Evolutionary conservation across 495 filamentous ascomycete genomes (phyloP).

Genomic region (Hypoxylon fuscum): DNA sequence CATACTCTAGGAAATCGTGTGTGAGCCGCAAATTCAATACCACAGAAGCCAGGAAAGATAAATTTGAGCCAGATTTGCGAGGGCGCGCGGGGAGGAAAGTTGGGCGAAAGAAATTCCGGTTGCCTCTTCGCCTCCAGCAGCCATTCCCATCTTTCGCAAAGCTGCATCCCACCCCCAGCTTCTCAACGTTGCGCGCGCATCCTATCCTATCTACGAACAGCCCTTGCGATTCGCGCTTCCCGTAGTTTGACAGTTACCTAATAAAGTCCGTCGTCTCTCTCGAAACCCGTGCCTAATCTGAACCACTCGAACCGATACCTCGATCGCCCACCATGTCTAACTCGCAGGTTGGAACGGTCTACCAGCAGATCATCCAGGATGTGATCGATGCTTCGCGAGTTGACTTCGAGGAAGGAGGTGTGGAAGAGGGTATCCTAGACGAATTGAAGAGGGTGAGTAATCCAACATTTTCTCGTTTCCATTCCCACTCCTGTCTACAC

Average conservation of each 20-base stretch:
- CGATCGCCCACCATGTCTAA: constrained; percentile 60
- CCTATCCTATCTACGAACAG: not conserved
- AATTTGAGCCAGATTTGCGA: constrained; percentile 15
- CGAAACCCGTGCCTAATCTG: not conserved
- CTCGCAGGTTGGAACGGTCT: constrained; percentile 72
- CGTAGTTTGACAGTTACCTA: not conserved
- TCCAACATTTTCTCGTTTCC: constrained; percentile 39
- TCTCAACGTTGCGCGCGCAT: not conserved
- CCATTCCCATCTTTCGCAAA: constrained; percentile 11
- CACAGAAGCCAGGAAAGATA: constrained; percentile 14
- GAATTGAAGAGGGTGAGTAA: constrained; percentile 82
- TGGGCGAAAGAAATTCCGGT: constrained; percentile 17
- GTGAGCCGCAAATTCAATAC: constrained; percentile 5
- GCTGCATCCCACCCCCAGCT: constrained; percentile 12
- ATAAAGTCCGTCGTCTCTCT: not conserved
- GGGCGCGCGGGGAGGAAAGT: constrained; percentile 25
- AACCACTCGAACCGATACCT: not conserved
- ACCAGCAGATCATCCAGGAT: constrained; percentile 89
- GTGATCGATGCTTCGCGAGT: constrained; percentile 87
- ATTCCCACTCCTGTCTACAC: constrained; percentile 33
- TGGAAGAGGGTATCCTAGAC: constrained; percentile 82
- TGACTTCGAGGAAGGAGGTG: constrained; percentile 96
- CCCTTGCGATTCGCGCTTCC: not conserved
- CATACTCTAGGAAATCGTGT: constrained; percentile 3
- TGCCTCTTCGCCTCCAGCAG: constrained; percentile 9